Conservation (phyloP, 176 grass and related monocot genomes). For the Canna indica region DNA sequence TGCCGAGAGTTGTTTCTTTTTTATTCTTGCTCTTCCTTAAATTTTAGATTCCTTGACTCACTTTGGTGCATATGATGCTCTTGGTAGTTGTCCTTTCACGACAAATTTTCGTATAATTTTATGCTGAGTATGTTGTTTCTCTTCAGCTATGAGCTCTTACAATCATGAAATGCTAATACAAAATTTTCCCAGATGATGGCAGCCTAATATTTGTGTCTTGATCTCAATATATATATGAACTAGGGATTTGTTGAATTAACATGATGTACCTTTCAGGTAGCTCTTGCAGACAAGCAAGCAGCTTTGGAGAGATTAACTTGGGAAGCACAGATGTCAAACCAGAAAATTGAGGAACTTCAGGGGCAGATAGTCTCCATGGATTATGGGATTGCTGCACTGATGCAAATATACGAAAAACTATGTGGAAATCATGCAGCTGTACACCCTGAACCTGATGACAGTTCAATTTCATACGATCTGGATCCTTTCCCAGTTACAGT, state of each 20-base stretch:
- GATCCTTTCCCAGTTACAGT: conserved; percentile 47
- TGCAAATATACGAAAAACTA: conserved; percentile 54
- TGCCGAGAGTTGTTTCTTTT: neutral
- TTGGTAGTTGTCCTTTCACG: neutral
- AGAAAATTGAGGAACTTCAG: conserved; percentile 84
- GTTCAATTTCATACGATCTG: conserved; percentile 31
- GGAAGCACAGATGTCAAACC: conserved; percentile 71
- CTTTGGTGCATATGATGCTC: neutral
- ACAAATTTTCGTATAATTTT: neutral
- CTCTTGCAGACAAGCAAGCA: conserved; percentile 94
- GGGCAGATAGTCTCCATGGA: conserved; percentile 65
- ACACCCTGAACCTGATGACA: conserved; percentile 31
- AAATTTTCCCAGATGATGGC: neutral
- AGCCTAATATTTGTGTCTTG: neutral
- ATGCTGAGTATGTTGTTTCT: neutral
- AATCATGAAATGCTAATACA: neutral
- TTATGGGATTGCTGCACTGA: conserved; percentile 66
- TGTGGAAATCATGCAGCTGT: conserved; percentile 43
- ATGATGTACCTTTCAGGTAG: conserved; percentile 33
- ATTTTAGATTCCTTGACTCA: neutral
- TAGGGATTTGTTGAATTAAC: neutral
- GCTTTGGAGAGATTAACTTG: conserved; percentile 78
- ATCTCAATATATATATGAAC: too few relatives aligned
- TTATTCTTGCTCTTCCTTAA: neutral
- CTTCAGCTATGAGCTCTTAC: neutral